Evolutionary conservation across 2,329 filamentous ascomycete species (phyloP), one percentile per base, ranked within the genome.

Genomic region (Colletotrichum higginsianum): DNA sequence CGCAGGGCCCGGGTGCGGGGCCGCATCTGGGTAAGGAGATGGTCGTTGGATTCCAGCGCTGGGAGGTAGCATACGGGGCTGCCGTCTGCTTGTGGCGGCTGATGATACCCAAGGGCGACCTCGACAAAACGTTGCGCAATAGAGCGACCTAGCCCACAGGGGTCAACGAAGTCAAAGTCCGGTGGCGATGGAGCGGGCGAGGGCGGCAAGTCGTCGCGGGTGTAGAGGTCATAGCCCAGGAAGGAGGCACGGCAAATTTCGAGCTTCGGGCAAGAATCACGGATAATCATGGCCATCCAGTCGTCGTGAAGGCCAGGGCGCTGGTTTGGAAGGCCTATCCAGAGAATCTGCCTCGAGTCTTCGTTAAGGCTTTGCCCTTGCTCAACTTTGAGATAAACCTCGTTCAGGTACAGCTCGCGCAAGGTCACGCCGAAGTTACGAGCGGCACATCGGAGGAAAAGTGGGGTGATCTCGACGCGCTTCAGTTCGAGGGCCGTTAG

Each of bases 121-220:
- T 86, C 84, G 65, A 86, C 84, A 70, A 86, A 86, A 60, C 84
- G 84, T 75, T 85, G 83, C 26, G 83, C 83, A 23, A 86, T 66
- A 66, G 77, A 79, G 50, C 84, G 81, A 13, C 78, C 78, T 30
- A 84, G 79, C 2, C 81, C 80, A 63, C 82, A 81, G 8, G 84
- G 84, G 71, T 86, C 85, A 35, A 76, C 73, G 47, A 84, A 75
- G 75, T 86, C 84, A 65, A 85, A 84, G 4, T 79, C 79, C 1
- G 67, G 73, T 15, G 58, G 47, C 5, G 55, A 52, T 7, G 50
- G 35, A 18, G 61, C 65, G 4, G 76, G 74, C n/a, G 75, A 73
- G 8, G 66, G 67, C 5, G 75, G 67, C 9, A 77, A 73, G 42
- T 82, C 80, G 40, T 80, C 81, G 15, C 76, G 74, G 9, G 83